phyloP scores from a whole-genome alignment of 225 moss, liverwort and hornwort genomes.

The Lunularia cruciata region DNA sequence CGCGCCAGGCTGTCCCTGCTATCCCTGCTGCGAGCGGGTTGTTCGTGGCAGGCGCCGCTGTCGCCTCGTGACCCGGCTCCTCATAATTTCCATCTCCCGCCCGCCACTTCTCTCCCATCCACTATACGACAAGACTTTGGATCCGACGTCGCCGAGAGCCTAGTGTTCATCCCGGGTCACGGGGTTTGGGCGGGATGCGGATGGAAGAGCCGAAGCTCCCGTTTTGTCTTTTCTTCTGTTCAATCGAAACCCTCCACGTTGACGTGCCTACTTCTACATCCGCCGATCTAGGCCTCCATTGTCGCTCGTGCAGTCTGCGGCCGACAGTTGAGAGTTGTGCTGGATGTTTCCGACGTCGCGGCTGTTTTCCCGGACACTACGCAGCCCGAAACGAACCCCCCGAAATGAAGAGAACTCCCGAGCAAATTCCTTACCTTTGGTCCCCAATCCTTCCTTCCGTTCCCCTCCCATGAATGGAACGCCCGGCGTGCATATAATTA shows the following conservation, averaged over 20 bases:
- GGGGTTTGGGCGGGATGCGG: constrained; percentile 16
- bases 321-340: constrained; percentile 6
- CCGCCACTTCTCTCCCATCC: not conserved
- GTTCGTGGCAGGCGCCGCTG: constrained; percentile 17
- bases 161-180: constrained; percentile 4
- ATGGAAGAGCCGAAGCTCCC: constrained; percentile 14
- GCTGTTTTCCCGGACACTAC: not conserved
- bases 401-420: not conserved
- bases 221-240: not conserved
- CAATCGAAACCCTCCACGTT: not conserved
- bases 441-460: too few relatives aligned
- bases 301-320: constrained; percentile 17
- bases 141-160: not conserved
- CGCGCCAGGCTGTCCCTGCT: constrained; percentile 17
- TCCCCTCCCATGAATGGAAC: not conserved
- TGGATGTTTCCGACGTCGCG: constrained; percentile 16
- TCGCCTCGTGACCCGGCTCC: constrained; percentile 18
- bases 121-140: constrained; percentile 9
- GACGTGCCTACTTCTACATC: not conserved
- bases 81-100: constrained; percentile 14
- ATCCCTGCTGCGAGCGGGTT: constrained; percentile 13
- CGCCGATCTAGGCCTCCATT: constrained; percentile 8
- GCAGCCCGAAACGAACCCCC: not conserved
- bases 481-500: not conserved
- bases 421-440: too few relatives aligned